Percentiles rank a stretch among this genome's conserved stretches.
phyloP scores from a whole-genome alignment of 495 filamentous ascomycete genomes.

The Polyplosphaeria fusca region DNA sequence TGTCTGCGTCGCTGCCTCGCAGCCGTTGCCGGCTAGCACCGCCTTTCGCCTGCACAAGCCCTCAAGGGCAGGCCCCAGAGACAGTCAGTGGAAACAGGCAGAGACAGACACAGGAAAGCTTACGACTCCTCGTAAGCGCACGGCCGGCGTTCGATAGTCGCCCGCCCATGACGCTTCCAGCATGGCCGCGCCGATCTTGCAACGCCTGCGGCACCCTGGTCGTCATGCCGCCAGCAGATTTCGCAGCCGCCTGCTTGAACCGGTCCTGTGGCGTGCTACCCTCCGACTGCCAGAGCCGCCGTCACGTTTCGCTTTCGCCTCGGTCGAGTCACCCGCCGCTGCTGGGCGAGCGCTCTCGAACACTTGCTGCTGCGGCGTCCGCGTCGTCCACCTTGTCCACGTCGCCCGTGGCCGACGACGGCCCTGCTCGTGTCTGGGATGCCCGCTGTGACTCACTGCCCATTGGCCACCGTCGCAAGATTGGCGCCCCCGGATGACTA shows the following conservation, averaged over 20 bases:
- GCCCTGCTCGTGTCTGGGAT: not conserved
- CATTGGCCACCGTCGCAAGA: slow-evolving; percentile 16
- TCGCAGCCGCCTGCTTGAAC: slow-evolving; percentile 1
- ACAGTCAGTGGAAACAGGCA: not conserved
- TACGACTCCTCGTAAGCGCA: slow-evolving; percentile 32
- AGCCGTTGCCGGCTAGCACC: slow-evolving; percentile 21
- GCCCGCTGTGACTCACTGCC: not conserved
- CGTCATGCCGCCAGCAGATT: slow-evolving; percentile 27
- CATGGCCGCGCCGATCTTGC: slow-evolving; percentile 22
- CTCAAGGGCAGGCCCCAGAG: not conserved
- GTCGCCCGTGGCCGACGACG: slow-evolving; percentile 19
- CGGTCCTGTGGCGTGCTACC: not conserved
- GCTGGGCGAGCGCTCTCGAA: slow-evolving; percentile 27
- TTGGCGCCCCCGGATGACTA: slow-evolving; percentile 23
- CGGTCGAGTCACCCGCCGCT: slow-evolving; percentile 31
- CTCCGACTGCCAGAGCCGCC: slow-evolving; percentile 1
- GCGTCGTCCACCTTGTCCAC: slow-evolving; percentile 12
- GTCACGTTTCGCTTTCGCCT: slow-evolving; percentile 33
- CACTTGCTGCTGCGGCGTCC: too few relatives aligned
- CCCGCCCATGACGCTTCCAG: slow-evolving; percentile 28
- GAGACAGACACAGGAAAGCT: slow-evolving; percentile 12
- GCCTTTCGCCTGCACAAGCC: too few relatives aligned
- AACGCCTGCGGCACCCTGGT: slow-evolving; percentile 26
- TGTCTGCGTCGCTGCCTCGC: too few relatives aligned
- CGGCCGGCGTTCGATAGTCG: slow-evolving; percentile 26